phyloP scores from a whole-genome alignment of 1,139 yeast genomes.

The Lodderomyces parapsilosis region DNA sequence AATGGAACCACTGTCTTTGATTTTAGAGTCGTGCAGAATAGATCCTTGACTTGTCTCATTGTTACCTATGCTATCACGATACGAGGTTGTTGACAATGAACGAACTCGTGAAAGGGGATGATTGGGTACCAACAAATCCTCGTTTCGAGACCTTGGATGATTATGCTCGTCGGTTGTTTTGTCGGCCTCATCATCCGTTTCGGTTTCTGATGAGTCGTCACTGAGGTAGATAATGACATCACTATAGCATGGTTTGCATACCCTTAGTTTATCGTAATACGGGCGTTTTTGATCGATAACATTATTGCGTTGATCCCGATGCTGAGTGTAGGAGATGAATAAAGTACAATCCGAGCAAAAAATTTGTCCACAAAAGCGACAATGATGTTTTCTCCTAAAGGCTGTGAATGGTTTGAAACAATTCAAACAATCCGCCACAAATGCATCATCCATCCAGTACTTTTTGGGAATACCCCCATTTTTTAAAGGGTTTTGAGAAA shows the following conservation, averaged over 20 bases:
- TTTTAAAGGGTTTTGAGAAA: conserved; percentile 47
- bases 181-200: conserved; percentile 20
- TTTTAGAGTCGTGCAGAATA: not conserved
- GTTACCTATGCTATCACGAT: conserved; percentile 10
- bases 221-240: conserved; percentile 66
- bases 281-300: conserved; percentile 28
- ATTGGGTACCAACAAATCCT: conserved; percentile 23
- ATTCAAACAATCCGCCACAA: conserved; percentile 76
- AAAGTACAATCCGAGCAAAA: conserved; percentile 87
- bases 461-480: conserved; percentile 58
- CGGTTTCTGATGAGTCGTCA: conserved; percentile 52
- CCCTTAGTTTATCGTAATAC: conserved; percentile 69
- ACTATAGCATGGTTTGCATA: conserved; percentile 75
- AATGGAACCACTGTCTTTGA: not conserved
- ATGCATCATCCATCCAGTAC: conserved; percentile 92
- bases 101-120: conserved; percentile 32
- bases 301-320: conserved; percentile 41
- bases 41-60: conserved; percentile 10
- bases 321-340: conserved; percentile 72
- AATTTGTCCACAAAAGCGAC: conserved; percentile 94
- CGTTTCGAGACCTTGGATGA: conserved; percentile 15
- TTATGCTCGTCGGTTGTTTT: conserved; percentile 17
- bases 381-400: conserved; percentile 90
- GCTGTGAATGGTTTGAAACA: conserved; percentile 74
- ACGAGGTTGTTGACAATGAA: conserved; percentile 30